Conservation (phyloP, 2,329 filamentous ascomycete genomes). For the Ceratocystiopsis minuta region DNA sequence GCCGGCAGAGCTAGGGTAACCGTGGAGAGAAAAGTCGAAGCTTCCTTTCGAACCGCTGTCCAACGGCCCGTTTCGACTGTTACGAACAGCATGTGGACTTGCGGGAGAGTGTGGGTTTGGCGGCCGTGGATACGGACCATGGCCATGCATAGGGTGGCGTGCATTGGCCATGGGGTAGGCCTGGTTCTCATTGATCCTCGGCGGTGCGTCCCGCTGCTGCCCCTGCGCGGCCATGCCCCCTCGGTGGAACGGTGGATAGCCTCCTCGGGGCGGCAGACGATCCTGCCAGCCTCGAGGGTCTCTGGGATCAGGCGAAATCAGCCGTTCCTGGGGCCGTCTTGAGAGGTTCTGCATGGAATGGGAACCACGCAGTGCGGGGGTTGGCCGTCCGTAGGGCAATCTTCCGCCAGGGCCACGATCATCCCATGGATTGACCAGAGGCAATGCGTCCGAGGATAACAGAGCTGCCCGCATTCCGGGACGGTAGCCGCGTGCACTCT, state of each 20-base stretch:
- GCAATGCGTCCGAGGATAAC: neutral
- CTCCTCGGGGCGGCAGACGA: neutral
- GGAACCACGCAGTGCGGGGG: neutral
- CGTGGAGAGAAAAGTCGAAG: too few relatives aligned
- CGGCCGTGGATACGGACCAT: too few relatives aligned
- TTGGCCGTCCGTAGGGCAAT: neutral
- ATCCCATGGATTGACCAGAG: neutral
- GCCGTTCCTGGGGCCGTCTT: neutral
- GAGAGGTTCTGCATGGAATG: slow-evolving; percentile 6
- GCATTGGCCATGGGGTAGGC: too few relatives aligned
- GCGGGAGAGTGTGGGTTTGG: too few relatives aligned
- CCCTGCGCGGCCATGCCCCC: neutral
- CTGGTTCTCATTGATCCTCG: too few relatives aligned
- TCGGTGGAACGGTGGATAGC: neutral
- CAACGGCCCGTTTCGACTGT: too few relatives aligned
- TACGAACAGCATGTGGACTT: too few relatives aligned
- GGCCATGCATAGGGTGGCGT: too few relatives aligned
- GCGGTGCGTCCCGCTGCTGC: neutral
- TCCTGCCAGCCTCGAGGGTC: neutral
- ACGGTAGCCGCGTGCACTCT: neutral
- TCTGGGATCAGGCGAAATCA: neutral
- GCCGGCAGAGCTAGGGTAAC: too few relatives aligned
- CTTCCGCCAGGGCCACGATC: neutral
- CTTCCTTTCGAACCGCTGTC: too few relatives aligned
- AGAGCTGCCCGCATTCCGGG: neutral